phyloP scores from a whole-genome alignment of 2,329 filamentous ascomycete genomes.

The Colletotrichum sp. region DNA sequence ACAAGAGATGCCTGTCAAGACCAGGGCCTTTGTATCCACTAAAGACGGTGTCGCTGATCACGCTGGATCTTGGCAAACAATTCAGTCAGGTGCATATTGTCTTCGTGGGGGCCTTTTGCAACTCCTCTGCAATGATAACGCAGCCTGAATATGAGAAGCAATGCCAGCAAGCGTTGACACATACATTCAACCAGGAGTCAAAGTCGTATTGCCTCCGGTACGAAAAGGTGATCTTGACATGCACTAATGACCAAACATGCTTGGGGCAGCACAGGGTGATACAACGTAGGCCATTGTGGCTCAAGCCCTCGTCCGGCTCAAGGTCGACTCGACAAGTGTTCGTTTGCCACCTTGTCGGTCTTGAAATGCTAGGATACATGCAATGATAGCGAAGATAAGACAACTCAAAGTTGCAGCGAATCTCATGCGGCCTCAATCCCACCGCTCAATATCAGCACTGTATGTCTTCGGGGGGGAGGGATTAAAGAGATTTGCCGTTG shows the following conservation, averaged over 20 bases:
- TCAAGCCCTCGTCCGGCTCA: background rate
- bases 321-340: background rate
- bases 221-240: background rate
- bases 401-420: background rate
- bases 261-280: background rate
- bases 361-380: background rate
- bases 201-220: fast-evolving
- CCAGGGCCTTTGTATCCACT: background rate
- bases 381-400: background rate
- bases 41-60: background rate
- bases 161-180: background rate
- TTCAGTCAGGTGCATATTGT: background rate
- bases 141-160: background rate
- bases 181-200: background rate
- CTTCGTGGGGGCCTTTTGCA: background rate
- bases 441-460: background rate
- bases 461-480: too few relatives aligned
- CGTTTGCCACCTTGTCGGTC: background rate
- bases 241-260: background rate
- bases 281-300: background rate
- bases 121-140: background rate
- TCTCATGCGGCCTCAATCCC: background rate
- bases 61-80: background rate
- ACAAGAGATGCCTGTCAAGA: background rate
- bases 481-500: too few relatives aligned